These are phyloP conservation scores for Pyricularia sp. DNA, from an alignment of 2,329 filamentous ascomycete genomes.

Conservation along the genomic window DNA sequence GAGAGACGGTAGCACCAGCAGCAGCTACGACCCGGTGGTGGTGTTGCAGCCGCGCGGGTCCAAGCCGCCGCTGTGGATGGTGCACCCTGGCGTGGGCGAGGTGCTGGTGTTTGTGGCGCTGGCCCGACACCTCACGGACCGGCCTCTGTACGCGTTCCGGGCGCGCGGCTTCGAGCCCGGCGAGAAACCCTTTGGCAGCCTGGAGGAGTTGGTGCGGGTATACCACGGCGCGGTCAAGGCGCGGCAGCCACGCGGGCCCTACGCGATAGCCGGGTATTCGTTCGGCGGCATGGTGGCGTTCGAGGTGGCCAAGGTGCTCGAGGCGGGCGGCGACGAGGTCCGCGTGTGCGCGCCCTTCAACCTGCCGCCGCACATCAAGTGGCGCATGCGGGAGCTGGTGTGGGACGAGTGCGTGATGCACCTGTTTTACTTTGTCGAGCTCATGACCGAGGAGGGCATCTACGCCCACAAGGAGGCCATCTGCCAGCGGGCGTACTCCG, in stretches of 20 bases:
- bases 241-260: constrained; percentile 37
- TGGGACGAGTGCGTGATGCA: constrained; percentile 29
- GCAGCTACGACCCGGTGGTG: constrained; percentile 27
- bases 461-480: constrained; percentile 14
- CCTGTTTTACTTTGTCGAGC: constrained; percentile 27
- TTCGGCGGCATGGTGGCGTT: constrained; percentile 41
- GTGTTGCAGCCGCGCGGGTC: constrained; percentile 18
- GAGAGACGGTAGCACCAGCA: constrained; percentile 13
- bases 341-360: constrained; percentile 35
- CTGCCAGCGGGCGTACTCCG: neutral
- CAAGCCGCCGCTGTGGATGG: constrained; percentile 28
- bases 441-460: constrained; percentile 23
- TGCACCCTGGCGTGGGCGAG: constrained; percentile 33
- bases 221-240: constrained; percentile 31
- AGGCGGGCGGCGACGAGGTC: constrained; percentile 26
- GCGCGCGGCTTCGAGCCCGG: constrained; percentile 30
- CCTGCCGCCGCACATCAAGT: constrained; percentile 37
- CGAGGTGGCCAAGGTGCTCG: constrained; percentile 36
- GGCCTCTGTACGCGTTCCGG: constrained; percentile 37
- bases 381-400: constrained; percentile 27
- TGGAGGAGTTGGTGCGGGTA: constrained; percentile 27
- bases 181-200: constrained; percentile 23
- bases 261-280: constrained; percentile 41
- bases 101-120: constrained; percentile 29
- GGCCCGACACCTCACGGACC: constrained; percentile 23